Conservation (phyloP, 2,329 filamentous ascomycete species). For the Coniella lustricola region DNA sequence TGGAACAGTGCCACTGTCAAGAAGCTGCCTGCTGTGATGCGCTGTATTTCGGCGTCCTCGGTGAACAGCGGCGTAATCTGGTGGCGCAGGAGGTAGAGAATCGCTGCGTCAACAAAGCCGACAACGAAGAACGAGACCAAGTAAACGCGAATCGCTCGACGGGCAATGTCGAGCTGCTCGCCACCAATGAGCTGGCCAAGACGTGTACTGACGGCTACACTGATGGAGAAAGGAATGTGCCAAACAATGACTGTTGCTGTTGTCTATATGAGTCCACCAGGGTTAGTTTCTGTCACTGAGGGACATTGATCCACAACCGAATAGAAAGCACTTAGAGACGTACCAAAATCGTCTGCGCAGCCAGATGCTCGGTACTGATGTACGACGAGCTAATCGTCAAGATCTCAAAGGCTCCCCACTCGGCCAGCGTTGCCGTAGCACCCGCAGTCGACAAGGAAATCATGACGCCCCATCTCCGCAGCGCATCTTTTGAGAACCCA, state of each 20-base stretch:
- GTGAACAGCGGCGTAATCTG: conserved; percentile 26
- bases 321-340: not conserved
- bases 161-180: conserved; percentile 25
- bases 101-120: conserved; percentile 27
- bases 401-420: conserved; percentile 37
- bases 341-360: conserved; percentile 33
- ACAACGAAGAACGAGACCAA: conserved; percentile 26
- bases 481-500: conserved; percentile 29
- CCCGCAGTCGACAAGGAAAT: conserved; percentile 32
- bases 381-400: conserved; percentile 38
- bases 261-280: conserved; percentile 21
- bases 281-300: not conserved
- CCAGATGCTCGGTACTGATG: conserved; percentile 34
- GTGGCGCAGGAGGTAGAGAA: conserved; percentile 26
- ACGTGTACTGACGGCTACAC: conserved; percentile 34
- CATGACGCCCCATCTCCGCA: conserved; percentile 31
- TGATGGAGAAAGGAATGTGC: conserved; percentile 37
- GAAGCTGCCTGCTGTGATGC: conserved; percentile 26
- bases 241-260: conserved; percentile 34
- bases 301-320: not conserved
- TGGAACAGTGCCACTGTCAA: conserved; percentile 28
- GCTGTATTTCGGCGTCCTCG: conserved; percentile 24
- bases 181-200: conserved; percentile 36
- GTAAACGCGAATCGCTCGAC: conserved; percentile 26
- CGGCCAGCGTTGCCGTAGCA: conserved; percentile 32